Evolutionary conservation across 2,329 filamentous ascomycete genomes (phyloP).

Genomic region (Aspergillus hortae): DNA sequence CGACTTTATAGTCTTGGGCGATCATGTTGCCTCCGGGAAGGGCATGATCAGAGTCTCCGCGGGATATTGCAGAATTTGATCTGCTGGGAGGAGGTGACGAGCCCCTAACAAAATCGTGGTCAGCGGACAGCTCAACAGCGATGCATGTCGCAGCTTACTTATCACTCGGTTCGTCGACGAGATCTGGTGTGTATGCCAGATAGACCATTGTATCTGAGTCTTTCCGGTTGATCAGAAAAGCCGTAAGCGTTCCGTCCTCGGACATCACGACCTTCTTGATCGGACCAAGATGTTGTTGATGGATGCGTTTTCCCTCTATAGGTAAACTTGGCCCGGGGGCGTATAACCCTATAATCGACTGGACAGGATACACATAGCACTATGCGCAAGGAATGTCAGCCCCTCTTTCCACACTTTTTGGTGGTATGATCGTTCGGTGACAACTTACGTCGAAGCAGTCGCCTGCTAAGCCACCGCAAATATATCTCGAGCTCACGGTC

Average conservation of each 20-base stretch:
- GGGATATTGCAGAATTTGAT: constrained; percentile 9
- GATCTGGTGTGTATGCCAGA: constrained; percentile 10
- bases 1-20: neutral
- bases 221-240: constrained; percentile 6
- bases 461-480: constrained; percentile 6
- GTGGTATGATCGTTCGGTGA: neutral
- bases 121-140: neutral
- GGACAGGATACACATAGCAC: constrained; percentile 11
- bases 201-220: constrained; percentile 5
- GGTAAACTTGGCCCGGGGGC: neutral
- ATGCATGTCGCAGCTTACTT: constrained; percentile 1
- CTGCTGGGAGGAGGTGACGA: constrained; percentile 5
- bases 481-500: constrained; percentile 9
- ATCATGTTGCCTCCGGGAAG: constrained; percentile 8
- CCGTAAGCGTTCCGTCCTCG: constrained; percentile 7
- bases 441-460: constrained; percentile 9
- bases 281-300: constrained; percentile 6
- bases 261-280: constrained; percentile 16
- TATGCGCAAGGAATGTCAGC: neutral
- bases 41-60: constrained; percentile 1
- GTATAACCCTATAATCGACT: neutral
- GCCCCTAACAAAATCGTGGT: neutral
- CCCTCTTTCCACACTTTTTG: neutral
- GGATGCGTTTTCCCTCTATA: neutral
- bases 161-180: constrained; percentile 7